Conservation (phyloP, 768 basidiomycete species). For the Paxillus rubicundulus region DNA sequence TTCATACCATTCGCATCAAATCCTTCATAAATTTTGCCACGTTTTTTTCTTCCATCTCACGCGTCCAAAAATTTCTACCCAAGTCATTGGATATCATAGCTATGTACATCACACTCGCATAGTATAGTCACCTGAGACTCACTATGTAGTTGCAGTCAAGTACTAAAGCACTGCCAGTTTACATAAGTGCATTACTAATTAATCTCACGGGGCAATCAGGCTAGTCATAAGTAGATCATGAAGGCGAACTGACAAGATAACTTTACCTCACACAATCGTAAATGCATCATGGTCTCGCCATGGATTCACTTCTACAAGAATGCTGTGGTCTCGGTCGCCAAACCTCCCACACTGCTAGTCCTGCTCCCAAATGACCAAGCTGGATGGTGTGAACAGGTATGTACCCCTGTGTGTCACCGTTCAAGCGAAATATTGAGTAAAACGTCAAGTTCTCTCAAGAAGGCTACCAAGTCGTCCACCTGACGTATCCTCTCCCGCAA, state of each 20-base stretch:
- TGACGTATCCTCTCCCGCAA: conserved; percentile 23
- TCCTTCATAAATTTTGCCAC: conserved; percentile 8
- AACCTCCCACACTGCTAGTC: conserved; percentile 30
- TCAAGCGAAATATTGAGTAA: not conserved
- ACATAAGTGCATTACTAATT: too few relatives aligned
- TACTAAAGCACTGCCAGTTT: too few relatives aligned
- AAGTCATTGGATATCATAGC: not conserved
- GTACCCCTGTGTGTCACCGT: not conserved
- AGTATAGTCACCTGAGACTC: not conserved
- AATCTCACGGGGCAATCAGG: too few relatives aligned
- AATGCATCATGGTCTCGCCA: conserved; percentile 1
- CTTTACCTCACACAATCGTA: not conserved
- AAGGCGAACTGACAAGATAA: not conserved
- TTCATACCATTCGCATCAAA: conserved; percentile 15
- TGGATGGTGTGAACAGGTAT: conserved; percentile 39
- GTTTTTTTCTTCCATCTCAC: conserved; percentile 3
- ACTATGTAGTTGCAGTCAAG: too few relatives aligned
- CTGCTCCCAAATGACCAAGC: conserved; percentile 30
- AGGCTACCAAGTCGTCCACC: conserved; percentile 36
- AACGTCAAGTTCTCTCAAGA: conserved; percentile 36
- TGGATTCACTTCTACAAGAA: conserved; percentile 23
- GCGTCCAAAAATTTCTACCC: not conserved
- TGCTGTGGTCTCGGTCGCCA: conserved; percentile 29
- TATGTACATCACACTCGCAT: conserved; percentile 1
- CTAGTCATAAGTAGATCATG: too few relatives aligned